Evolutionary conservation across 352 stramenopile species (phyloP), one percentile per base, ranked within the genome.

Genomic region (Phytophthora fragariaefolia): DNA sequence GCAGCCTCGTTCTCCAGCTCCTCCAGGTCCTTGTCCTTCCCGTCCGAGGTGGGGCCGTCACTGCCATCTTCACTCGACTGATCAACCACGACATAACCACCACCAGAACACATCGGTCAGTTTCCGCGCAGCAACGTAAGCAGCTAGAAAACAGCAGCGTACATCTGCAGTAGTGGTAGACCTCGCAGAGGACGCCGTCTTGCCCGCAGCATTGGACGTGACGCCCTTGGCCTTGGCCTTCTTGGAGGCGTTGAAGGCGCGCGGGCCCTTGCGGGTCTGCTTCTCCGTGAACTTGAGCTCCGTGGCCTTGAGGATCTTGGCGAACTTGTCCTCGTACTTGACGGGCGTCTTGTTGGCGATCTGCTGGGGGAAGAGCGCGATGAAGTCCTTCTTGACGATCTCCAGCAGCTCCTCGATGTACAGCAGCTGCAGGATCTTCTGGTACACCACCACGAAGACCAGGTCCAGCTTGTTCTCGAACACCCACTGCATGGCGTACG

Each of bases 381-480:
- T 76, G 61, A 95, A 93, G 47, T 95, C 88, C 70, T 85, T 88
- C 63, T 93, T 93, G 40, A 98, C 90, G 30, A 81, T 82, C 54
- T 97, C 88, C 22, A 97, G 85, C 46, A 98, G 76, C 59, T 98
- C 92, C 26, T 97, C 92, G 27, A 97, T 86, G 74, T 97, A 98
- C 43, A 95, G 75, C 54, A 97, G 76, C 68, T 97, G 87, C 52
- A 97, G 65, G 49, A 96, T 94, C 66, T 94, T 96, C 71, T 98
- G 90, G 64, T 97, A 97, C 4, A 97, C 90, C 46, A 96, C 89
- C 38, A 97, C 93, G 54, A 97, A 97, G 20, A 98, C 91, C 36
- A 97, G 57, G 54, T 96, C 90, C 30, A 96, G 74, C 69, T 97
- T 96, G 81, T 98, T 98, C 74, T 95, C 89, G 46, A 97, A 95